Percentiles rank a stretch among this genome's conserved stretches.
phyloP scores from a whole-genome alignment of 75 land plant genomes.

The Azolla pinnata region DNA sequence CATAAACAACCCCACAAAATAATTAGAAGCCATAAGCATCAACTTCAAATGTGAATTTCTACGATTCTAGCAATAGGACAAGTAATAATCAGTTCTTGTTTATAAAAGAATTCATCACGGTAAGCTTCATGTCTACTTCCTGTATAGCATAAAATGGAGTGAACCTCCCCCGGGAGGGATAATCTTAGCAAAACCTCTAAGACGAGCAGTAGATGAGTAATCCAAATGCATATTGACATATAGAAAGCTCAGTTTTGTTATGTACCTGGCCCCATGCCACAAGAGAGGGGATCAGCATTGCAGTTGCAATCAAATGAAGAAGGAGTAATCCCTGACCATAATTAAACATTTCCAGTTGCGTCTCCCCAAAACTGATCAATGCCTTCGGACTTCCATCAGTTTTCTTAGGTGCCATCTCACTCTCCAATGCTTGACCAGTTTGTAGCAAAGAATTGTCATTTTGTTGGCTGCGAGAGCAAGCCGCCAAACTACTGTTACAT shows the following conservation, averaged over 20 bases:
- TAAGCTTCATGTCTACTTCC: background rate
- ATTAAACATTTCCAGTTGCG: constrained; percentile 64
- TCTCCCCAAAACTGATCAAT: constrained; percentile 46
- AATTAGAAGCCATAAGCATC: background rate
- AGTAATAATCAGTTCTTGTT: background rate
- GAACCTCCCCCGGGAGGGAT: background rate
- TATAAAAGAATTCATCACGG: background rate
- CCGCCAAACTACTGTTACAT: constrained; percentile 64
- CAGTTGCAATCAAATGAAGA: constrained; percentile 59
- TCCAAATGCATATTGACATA: no score
- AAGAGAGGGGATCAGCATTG: constrained; percentile 88
- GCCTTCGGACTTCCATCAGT: constrained; percentile 33
- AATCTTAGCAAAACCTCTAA: background rate
- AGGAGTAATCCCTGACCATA: constrained; percentile 63
- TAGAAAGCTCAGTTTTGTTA: no score
- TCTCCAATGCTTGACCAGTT: constrained; percentile 7
- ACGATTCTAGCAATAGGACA: background rate
- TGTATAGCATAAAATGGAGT: background rate
- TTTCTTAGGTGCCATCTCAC: constrained; percentile 7
- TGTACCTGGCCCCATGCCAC: constrained; percentile 90
- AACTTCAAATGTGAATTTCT: background rate
- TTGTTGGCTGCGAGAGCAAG: constrained; percentile 54
- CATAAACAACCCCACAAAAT: constrained; percentile 4
- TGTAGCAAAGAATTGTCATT: constrained; percentile 16
- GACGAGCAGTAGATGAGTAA: background rate